Evolutionary conservation across 1,284 basidiomycete genomes (phyloP).

Genomic region (Coniophora puteana): DNA sequence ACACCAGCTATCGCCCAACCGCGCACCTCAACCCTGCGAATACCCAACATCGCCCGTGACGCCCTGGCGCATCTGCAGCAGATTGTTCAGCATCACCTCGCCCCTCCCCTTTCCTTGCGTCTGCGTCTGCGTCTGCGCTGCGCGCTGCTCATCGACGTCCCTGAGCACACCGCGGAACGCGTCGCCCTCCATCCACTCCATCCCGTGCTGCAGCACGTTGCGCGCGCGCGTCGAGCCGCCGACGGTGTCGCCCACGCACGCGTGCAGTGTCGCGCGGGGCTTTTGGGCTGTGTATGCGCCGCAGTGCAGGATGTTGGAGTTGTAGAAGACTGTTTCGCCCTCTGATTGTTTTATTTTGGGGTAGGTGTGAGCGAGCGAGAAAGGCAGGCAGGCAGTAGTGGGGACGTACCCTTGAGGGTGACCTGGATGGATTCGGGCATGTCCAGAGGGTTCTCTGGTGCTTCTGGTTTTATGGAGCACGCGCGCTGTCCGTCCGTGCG

Average conservation of each 20-base stretch:
- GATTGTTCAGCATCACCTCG: constrained; percentile 56
- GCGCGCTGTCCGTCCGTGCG: constrained; percentile 59
- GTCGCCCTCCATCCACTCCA: constrained; percentile 69
- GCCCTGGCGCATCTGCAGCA: constrained; percentile 54
- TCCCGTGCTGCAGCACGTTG: constrained; percentile 78
- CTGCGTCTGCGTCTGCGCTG: too few relatives aligned
- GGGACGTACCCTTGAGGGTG: constrained; percentile 50
- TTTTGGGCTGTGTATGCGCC: constrained; percentile 56
- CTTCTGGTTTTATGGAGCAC: constrained; percentile 50
- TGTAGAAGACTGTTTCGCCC: constrained; percentile 82
- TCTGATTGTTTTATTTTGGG: constrained; percentile 30
- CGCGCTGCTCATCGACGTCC: not conserved
- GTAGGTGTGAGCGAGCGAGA: constrained; percentile 18
- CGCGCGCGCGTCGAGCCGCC: constrained; percentile 66
- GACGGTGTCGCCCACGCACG: constrained; percentile 60
- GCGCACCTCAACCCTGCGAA: too few relatives aligned
- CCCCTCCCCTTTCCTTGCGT: constrained; percentile 44
- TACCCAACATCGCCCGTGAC: constrained; percentile 46
- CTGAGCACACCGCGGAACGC: constrained; percentile 48
- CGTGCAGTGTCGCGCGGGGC: constrained; percentile 72
- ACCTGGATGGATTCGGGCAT: constrained; percentile 72
- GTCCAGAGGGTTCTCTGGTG: constrained; percentile 54
- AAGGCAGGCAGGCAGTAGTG: not conserved
- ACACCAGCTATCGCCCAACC: too few relatives aligned
- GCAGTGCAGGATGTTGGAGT: constrained; percentile 78